A percentile compares a stretch with the other conserved stretches of the same genome.
Evolutionary conservation across 2,329 filamentous ascomycete genomes (phyloP).

Genomic region (Cladosporium sp.): DNA sequence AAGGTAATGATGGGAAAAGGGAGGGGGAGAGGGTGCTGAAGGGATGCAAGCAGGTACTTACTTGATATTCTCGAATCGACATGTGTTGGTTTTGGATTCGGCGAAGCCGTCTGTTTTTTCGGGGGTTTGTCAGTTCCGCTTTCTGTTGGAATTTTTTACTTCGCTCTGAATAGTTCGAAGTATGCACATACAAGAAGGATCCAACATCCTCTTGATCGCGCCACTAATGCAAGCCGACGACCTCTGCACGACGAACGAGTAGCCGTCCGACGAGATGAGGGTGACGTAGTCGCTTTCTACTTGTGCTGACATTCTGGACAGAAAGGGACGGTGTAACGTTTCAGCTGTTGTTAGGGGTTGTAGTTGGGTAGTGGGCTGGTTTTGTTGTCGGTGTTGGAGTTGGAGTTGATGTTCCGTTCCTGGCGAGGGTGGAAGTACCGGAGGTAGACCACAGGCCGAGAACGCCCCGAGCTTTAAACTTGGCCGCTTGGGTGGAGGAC

Average conservation of each 20-base stretch:
- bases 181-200: conserved; percentile 56
- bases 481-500: no score
- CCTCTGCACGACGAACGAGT: conserved; percentile 70
- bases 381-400: not conserved
- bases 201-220: conserved; percentile 70
- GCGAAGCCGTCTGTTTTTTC: conserved; percentile 54
- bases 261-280: conserved; percentile 70
- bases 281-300: conserved; percentile 62
- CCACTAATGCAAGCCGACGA: conserved; percentile 67
- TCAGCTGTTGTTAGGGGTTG: not conserved
- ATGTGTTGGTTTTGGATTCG: conserved; percentile 62
- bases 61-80: conserved; percentile 70
- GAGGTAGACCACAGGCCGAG: not conserved
- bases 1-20: no score
- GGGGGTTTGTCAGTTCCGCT: not conserved
- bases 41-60: conserved; percentile 41
- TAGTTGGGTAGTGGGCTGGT: not conserved
- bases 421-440: no score
- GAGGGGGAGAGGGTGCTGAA: no score
- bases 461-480: conserved; percentile 1
- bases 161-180: no score
- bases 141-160: no score
- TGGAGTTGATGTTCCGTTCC: no score
- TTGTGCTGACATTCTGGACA: not conserved
- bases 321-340: no score